Conservation (phyloP, 805 yeast genomes). For the Sugiyamaella qingdaonensis region DNA sequence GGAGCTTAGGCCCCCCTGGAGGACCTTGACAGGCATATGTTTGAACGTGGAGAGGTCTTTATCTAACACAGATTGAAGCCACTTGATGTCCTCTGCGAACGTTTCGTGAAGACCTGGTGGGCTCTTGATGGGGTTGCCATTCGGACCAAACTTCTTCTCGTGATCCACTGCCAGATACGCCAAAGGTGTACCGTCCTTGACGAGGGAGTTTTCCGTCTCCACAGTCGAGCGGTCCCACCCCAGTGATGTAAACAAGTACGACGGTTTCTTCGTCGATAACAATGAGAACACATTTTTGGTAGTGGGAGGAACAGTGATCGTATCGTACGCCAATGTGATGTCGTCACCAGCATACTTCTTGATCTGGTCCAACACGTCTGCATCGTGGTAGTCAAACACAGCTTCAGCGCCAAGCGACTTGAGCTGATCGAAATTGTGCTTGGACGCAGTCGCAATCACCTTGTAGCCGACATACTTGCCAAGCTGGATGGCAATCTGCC, state of each 20-base stretch:
- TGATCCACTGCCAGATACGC: constrained; percentile 18
- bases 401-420: constrained; percentile 48
- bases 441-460: constrained; percentile 50
- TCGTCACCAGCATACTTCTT: constrained; percentile 27
- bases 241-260: constrained; percentile 4
- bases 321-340: constrained; percentile 26
- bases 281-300: constrained; percentile 14
- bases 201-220: constrained; percentile 7
- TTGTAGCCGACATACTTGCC: constrained; percentile 48
- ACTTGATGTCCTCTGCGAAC: constrained; percentile 3
- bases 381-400: constrained; percentile 44
- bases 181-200: constrained; percentile 8
- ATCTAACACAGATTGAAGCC: constrained; percentile 3
- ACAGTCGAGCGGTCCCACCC: constrained; percentile 5
- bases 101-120: constrained; percentile 17
- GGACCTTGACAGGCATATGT: constrained; percentile 17
- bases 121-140: constrained; percentile 3
- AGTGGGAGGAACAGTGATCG: constrained; percentile 22
- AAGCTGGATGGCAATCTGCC: constrained; percentile 54
- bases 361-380: constrained; percentile 44
- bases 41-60: background rate
- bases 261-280: constrained; percentile 13
- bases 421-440: constrained; percentile 41
- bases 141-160: constrained; percentile 13
- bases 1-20: constrained; percentile 13